Percentiles rank a stretch among this genome's conserved stretches.
Conservation (phyloP, 108 stramenopile species). For the Nannochloropsis gaditana region DNA sequence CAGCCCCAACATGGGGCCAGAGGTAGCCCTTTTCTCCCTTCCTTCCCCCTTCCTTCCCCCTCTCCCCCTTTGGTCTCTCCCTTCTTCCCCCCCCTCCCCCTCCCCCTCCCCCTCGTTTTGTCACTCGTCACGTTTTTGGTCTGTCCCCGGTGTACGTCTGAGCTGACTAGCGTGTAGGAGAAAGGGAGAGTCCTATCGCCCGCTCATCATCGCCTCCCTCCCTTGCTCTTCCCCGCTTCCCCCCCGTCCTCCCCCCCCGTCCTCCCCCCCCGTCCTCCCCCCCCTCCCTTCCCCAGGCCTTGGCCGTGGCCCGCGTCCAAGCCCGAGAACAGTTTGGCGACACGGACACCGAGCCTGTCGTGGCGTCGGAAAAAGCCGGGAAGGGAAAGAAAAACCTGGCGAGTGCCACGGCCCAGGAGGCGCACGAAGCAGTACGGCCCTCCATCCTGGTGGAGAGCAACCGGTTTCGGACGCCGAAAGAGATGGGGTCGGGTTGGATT, state of each 20-base stretch:
- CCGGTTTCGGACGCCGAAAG: conserved; percentile 42
- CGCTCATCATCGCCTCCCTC: background rate
- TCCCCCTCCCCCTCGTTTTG: background rate
- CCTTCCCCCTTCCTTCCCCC: background rate
- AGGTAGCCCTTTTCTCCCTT: conserved; percentile 30
- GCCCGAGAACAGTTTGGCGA: conserved; percentile 45
- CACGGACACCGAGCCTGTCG: conserved; percentile 18
- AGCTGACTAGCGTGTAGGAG: no score
- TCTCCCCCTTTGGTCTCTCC: background rate
- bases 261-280: background rate
- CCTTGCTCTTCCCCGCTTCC: background rate
- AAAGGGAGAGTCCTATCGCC: background rate
- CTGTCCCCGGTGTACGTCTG: no score
- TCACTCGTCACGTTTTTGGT: no score
- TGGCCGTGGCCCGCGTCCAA: conserved; percentile 38
- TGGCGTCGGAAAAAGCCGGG: conserved; percentile 28
- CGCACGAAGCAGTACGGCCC: conserved; percentile 77
- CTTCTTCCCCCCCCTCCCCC: background rate
- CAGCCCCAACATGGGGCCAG: conserved; percentile 60
- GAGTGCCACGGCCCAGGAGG: conserved; percentile 64
- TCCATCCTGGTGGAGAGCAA: conserved; percentile 54
- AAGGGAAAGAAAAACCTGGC: conserved; percentile 24
- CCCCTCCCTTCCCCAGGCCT: conserved; percentile 11
- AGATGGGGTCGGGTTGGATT: background rate
- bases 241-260: background rate